Evolutionary conservation across 148 eudicot species (phyloP), one percentile per base, ranked within the genome.

Genomic region (Nepenthes gracilis): DNA sequence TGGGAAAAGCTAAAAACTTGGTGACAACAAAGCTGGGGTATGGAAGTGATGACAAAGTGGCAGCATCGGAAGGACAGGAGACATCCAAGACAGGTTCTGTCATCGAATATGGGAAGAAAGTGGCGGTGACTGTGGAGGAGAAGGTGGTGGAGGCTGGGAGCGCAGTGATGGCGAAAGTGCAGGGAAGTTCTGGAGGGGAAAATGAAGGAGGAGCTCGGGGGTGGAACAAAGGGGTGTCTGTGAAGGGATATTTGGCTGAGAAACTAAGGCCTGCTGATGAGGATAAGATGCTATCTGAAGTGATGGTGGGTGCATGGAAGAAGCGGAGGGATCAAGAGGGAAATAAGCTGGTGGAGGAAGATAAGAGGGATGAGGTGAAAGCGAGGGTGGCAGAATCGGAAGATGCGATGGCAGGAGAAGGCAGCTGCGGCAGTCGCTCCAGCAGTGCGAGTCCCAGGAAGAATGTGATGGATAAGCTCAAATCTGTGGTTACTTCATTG

Each of bases 231-330:
- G 87, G 90, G 2, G 80, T 73, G 6, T 72, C 88, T 2, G 54
- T 82, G 67, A 78, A 60, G 70, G 80, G 78, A 65, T 80, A 82
- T 57, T 65, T 85, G 57, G 78, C 55, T 0, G 92, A 85, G 77
- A 88, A 81, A 64, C 54, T 83, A 32, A 85, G 62, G 59, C 92
- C 96, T 0, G 65, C 85, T 1, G 88, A 88, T 4, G 89, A 85
- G 33, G 96, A 88, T 47, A 81, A 68, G 64, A 80, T 72, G 1
- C 53, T 83, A 10, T 85, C 96, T 0, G 72, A 83, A 45, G 81
- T 55, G 37, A 83, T 88, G 3, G 64, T 80, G 1, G 80, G 69
- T 12, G 14, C 77, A 0, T 32, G 70, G 8, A 4, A 8, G 6
- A 40, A 40, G 45, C 45, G 8, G 8, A 40, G 45, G 8, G 45